Evolutionary conservation across 768 basidiomycete genomes (phyloP).

Genomic region (Leccinum pellstonianum): DNA sequence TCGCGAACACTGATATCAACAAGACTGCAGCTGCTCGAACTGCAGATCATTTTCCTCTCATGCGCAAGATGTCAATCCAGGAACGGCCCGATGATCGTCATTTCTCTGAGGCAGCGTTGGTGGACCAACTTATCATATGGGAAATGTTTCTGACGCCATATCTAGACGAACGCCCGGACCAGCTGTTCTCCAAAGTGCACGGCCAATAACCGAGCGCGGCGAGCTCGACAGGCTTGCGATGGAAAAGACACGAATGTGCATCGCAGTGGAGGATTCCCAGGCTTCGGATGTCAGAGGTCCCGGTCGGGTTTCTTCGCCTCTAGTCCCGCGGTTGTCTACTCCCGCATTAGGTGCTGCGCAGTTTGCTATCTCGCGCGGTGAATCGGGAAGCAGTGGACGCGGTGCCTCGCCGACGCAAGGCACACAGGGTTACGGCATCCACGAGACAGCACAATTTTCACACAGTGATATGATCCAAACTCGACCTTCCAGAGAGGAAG

Average conservation of each 20-base stretch:
- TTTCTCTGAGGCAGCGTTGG: constrained; percentile 4
- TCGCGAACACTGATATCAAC: neutral
- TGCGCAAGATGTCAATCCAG: neutral
- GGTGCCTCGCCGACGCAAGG: neutral
- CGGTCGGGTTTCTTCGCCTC: neutral
- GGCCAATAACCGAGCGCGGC: neutral
- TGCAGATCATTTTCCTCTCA: neutral
- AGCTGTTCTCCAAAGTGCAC: neutral
- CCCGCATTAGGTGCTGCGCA: neutral
- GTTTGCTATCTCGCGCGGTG: neutral
- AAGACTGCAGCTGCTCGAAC: neutral
- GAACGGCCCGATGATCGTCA: neutral
- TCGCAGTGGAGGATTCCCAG: neutral
- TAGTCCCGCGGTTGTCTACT: neutral
- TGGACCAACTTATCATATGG: neutral
- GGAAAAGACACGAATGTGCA: neutral
- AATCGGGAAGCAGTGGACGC: neutral
- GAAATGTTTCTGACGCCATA: neutral
- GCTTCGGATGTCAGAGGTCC: neutral
- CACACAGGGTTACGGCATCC: neutral
- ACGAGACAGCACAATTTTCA: neutral
- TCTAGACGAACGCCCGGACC: constrained; percentile 5
- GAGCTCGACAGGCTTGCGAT: neutral
- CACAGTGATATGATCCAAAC: neutral
- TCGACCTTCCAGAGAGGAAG: neutral